Evolutionary conservation across 345 rosid species (phyloP), one percentile per base, ranked within the genome.

Genomic region (Eucalyptus brandiana): DNA sequence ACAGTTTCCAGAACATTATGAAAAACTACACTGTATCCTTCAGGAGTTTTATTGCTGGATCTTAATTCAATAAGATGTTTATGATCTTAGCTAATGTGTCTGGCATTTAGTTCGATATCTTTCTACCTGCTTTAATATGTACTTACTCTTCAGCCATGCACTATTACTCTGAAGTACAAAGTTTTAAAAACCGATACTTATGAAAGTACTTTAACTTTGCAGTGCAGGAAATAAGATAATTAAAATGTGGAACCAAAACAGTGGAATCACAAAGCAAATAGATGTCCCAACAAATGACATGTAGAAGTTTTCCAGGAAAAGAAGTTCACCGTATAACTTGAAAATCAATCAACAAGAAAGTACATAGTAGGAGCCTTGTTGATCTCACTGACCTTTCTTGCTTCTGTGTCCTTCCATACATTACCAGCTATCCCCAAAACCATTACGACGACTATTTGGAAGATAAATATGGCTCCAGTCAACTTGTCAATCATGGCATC

Each of bases 401-500:
- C 99, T 93, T 97, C 98, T 76, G 99, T 95, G 90, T 98, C 99
- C 95, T 97, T 98, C 99, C 99, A 97, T 37, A 98, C 96, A 94
- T 98, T 98, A 91, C 99, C 99, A 87, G 99, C 98, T 87, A 95
- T 90, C 87, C 99, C 99, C 8, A 98, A 95, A 89, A 98, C 99
- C 90, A 98, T 42, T 86, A 98, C 99, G 87, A 98, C 99, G 21
- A 98, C 99, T 90, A 97, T 95, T 94, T 98, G 99, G 92, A 98
- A 98, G 91, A 97, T 94, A 92, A 98, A 98, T 92, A 98, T 98
- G 53, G 99, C 99, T 90, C 99, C 99, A 87, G 99, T 98, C 94
- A 98, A 92, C 93, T 98, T 98, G 95, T 98, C 99, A 85, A 98
- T 98, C 98, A 98, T 98, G 89, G 98, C 99, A 98, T 98, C 99